Evolutionary conservation across 495 filamentous ascomycete genomes (phyloP).

Genomic region (Aspergillus saccharolyticus): DNA sequence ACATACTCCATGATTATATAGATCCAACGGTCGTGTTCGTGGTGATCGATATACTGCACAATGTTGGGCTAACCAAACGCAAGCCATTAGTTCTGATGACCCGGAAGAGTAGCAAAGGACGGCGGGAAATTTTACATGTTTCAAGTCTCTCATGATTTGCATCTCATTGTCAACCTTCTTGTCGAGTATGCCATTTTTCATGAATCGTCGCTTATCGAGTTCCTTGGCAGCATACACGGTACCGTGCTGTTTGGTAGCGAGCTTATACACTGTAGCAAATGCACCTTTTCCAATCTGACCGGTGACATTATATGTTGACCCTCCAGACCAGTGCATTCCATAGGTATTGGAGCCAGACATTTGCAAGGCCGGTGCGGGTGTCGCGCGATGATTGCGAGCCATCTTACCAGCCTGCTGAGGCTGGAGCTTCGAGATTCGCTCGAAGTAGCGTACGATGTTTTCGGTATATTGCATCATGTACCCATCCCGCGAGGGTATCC

Average conservation of each 20-base stretch:
- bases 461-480: conserved; percentile 51
- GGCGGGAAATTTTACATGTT: conserved; percentile 59
- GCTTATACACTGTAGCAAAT: conserved; percentile 86
- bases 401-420: conserved; percentile 18
- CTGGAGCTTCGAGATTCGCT: conserved; percentile 22
- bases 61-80: conserved; percentile 66
- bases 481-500: conserved; percentile 69
- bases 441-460: conserved; percentile 55
- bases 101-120: neutral
- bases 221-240: conserved; percentile 83
- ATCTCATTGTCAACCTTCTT: conserved; percentile 92
- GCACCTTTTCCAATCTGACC: conserved; percentile 83
- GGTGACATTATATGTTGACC: conserved; percentile 74
- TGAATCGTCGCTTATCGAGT: conserved; percentile 80
- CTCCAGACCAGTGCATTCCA: conserved; percentile 75
- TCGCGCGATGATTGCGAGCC: conserved; percentile 22
- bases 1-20: conserved; percentile 98
- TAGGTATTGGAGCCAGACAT: conserved; percentile 38
- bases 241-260: conserved; percentile 75
- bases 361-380: conserved; percentile 26
- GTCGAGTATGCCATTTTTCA: conserved; percentile 79
- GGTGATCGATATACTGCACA: conserved; percentile 80
- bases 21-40: conserved; percentile 69
- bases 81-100: conserved; percentile 9
- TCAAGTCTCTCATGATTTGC: conserved; percentile 78